Evolutionary conservation across 2,329 filamentous ascomycete genomes (phyloP).

Genomic region (Coniochaeta ligniaria): DNA sequence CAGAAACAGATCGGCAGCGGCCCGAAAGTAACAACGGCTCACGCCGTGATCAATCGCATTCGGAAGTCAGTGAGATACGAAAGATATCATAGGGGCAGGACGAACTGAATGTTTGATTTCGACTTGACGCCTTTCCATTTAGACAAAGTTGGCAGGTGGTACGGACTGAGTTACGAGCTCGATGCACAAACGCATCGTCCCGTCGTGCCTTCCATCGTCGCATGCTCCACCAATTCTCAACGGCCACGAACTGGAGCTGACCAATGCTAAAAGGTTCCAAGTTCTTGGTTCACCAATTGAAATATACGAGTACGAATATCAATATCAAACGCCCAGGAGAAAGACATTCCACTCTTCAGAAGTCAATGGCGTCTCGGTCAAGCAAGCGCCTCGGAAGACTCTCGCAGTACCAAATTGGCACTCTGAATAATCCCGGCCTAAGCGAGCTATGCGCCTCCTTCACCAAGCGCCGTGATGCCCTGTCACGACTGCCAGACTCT

Average conservation of each 20-base stretch:
- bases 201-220: background rate
- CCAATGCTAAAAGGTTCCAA: background rate
- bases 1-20: background rate
- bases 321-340: too few relatives aligned
- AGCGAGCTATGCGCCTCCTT: background rate
- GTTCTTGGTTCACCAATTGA: background rate
- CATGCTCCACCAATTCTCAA: too few relatives aligned
- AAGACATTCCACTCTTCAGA: too few relatives aligned
- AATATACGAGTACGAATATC: too few relatives aligned
- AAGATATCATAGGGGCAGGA: too few relatives aligned
- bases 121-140: too few relatives aligned
- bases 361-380: background rate
- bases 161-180: too few relatives aligned
- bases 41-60: background rate
- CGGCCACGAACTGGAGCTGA: too few relatives aligned
- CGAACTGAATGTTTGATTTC: too few relatives aligned
- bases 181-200: background rate
- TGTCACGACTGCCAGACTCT: background rate
- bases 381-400: background rate
- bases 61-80: too few relatives aligned
- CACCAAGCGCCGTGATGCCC: background rate
- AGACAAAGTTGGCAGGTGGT: too few relatives aligned
- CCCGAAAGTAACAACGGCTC: background rate
- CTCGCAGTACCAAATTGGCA: background rate
- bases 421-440: too few relatives aligned